Conservation (phyloP, 306 rosid genomes). For the Hylodesmum podocarpum region DNA sequence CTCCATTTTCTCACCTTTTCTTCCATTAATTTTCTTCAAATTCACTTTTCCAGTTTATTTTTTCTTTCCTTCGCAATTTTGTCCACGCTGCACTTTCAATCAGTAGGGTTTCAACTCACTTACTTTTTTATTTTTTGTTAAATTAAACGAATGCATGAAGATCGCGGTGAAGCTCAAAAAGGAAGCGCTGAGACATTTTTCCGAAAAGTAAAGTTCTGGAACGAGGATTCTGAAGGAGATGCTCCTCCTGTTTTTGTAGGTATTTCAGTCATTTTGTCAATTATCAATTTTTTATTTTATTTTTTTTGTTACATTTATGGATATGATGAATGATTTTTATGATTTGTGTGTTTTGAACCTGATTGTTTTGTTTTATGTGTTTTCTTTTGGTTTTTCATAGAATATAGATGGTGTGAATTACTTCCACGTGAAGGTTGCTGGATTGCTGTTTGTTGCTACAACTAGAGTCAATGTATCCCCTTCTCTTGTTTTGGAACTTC, state of each 20-base stretch:
- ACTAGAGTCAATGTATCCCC: constrained; percentile 79
- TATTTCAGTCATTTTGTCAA: constrained; percentile 38
- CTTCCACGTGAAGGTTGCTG: constrained; percentile 91
- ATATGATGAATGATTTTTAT: neutral
- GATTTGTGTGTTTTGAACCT: neutral
- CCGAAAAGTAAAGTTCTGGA: constrained; percentile 91
- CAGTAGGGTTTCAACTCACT: neutral
- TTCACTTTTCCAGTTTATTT: neutral
- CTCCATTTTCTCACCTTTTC: neutral
- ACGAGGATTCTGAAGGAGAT: constrained; percentile 81
- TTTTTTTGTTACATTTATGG: neutral
- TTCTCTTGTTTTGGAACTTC: constrained; percentile 81
- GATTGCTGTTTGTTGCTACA: constrained; percentile 83
- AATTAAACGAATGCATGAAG: constrained; percentile 58
- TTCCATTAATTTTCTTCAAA: neutral
- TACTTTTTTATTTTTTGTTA: neutral
- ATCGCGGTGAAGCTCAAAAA: constrained; percentile 81
- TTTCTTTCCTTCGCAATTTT: neutral
- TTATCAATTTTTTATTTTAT: neutral
- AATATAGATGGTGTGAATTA: constrained; percentile 90
- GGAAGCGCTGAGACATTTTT: constrained; percentile 91
- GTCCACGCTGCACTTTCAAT: neutral
- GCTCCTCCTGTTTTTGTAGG: constrained; percentile 97
- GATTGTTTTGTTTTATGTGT: constrained; percentile 6
- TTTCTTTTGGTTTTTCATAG: constrained; percentile 33